Percentiles rank a stretch among this genome's conserved stretches.
These are phyloP conservation scores for Tanacetum coccineum DNA, from an alignment of 129 eudicot species.

Conservation along the genomic window DNA sequence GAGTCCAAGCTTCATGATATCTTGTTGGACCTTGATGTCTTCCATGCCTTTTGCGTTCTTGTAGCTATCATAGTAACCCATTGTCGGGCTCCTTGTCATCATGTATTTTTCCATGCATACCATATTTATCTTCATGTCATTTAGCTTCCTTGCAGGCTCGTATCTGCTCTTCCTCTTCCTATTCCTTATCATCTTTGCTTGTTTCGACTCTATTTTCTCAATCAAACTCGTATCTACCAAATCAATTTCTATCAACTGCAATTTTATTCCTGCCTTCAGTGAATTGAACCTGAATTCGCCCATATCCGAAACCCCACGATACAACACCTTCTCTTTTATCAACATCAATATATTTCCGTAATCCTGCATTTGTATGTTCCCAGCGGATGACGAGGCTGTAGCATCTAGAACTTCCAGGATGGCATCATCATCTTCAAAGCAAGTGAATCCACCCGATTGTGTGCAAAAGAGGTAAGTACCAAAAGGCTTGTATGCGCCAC, in stretches of 20 bases:
- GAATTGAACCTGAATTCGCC: conserved; percentile 13
- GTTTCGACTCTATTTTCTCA: conserved; percentile 8
- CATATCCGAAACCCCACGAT: conserved; percentile 27
- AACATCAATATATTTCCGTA: conserved; percentile 24
- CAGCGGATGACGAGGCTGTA: background rate
- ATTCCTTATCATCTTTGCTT: background rate
- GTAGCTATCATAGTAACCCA: conserved; percentile 46
- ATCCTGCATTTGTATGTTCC: conserved; percentile 22
- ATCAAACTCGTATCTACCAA: conserved; percentile 13
- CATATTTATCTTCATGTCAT: conserved; percentile 35
- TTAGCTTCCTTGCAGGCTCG: conserved; percentile 34
- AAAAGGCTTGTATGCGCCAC: conserved; percentile 38
- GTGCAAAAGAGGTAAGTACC: conserved; percentile 44
- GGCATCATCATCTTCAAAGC: conserved; percentile 41
- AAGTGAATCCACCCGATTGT: conserved; percentile 37
- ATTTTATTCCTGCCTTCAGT: conserved; percentile 31
- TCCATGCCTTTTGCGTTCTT: conserved; percentile 12
- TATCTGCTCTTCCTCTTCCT: conserved; percentile 25
- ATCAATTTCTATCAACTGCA: conserved; percentile 35
- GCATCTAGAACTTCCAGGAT: conserved; percentile 27
- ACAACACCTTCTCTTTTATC: conserved; percentile 31
- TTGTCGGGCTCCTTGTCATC: conserved; percentile 8
- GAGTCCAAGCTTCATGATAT: conserved; percentile 11
- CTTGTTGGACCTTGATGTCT: conserved; percentile 6
- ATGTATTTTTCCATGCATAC: conserved; percentile 43